Base-by-base conservation (phyloP, 495 filamentous ascomycete genomes). In the Aspergillus carlsbadensis region DNA sequence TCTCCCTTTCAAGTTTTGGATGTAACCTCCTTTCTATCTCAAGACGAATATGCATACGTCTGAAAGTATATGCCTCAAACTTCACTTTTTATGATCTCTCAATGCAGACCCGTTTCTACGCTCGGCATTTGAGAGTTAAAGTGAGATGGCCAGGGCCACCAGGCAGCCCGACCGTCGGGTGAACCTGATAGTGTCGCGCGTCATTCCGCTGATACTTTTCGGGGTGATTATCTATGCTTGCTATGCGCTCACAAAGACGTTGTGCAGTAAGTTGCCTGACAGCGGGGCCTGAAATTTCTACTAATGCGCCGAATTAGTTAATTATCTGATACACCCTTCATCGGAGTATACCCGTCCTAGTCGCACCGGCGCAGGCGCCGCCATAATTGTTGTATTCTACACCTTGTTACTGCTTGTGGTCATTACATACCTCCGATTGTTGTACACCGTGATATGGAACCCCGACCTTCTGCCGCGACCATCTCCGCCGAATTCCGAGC, bases 381-480 rank as follows among this genome's bases (percentile, higher is more conserved):
- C 80, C 5, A 83, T 95, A 53, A 70, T 96, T 44, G 79, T 82
- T 14, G 56, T 91, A 39, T 92, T 90, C 70, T 88, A 85, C 57
- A 13, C 87, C 43, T 78, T 92, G 21, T 73, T 96, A 26, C 56
- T 88, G 2, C 72, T 84, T 31, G 81, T 91, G 65, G 54, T 85
- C n/a, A 51, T 71, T 29, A 84, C 87, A 7, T 96, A 94, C 64
- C 52, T 86, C 17, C 84, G 89, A 50, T 78, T 92, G 14, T 61
- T 88, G 48, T 75, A 82, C 52, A 82, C 80, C 50, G 84, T 93
- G 18, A 73, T 78, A 21, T 63, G 72, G 65, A 81, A 89, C 58
- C 86, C 92, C 0, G 91, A 89, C 6, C 86, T 89, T 51, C 76
- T 89, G 1, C 83, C 85, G 0, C 76, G 85, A 11, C 84, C 86